These are phyloP conservation scores for Termitomyces sp. DNA, from an alignment of 768 basidiomycete genomes.

Conservation along the genomic window DNA sequence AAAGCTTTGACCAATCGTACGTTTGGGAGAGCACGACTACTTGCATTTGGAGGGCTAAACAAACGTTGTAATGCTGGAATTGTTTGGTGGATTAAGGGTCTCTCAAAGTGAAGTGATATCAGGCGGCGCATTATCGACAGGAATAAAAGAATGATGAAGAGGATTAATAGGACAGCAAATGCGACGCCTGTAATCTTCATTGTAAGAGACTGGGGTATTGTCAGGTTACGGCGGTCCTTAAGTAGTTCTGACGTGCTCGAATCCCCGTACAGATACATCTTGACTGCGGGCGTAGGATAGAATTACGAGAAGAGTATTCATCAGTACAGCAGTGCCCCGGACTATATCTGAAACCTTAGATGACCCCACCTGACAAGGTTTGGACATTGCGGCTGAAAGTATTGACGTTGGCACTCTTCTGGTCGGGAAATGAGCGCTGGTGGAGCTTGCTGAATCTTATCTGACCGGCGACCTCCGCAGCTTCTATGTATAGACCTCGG, in stretches of 20 bases:
- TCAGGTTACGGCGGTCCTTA: background rate
- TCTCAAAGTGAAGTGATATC: background rate
- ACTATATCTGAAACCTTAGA: background rate
- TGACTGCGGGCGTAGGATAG: background rate
- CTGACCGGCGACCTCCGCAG: background rate
- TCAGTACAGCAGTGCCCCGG: background rate
- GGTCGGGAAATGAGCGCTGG: background rate
- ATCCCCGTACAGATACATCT: background rate
- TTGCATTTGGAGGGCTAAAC: conserved; percentile 11
- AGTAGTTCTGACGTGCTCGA: background rate
- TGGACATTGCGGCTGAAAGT: background rate
- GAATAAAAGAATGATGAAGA: background rate
- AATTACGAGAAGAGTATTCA: background rate
- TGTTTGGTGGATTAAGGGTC: background rate
- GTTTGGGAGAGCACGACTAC: conserved; percentile 24
- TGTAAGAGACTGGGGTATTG: background rate
- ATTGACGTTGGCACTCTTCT: background rate
- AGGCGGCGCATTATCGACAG: background rate
- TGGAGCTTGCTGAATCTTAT: background rate
- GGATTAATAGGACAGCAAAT: background rate
- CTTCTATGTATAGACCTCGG: background rate
- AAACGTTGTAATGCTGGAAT: background rate
- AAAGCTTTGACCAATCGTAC: conserved; percentile 27
- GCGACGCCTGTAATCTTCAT: background rate
- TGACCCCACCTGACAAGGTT: background rate